phyloP scores from a whole-genome alignment of 768 basidiomycete species.

The Lactarius hatsudake region DNA sequence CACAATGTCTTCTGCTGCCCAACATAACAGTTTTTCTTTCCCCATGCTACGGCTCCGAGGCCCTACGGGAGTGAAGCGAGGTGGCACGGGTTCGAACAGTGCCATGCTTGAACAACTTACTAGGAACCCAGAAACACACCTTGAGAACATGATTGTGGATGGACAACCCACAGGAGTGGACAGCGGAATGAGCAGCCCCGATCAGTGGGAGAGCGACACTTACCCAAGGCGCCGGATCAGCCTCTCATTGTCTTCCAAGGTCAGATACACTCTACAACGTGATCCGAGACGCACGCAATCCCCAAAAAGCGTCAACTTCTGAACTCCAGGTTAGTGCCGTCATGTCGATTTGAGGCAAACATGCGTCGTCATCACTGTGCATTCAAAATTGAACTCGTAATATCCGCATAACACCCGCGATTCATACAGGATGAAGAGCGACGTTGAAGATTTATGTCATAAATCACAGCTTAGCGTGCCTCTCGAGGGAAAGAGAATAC shows the following conservation, averaged over 20 bases:
- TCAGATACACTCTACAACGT: constrained; percentile 25
- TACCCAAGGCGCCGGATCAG: constrained; percentile 24
- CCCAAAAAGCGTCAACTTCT: constrained; percentile 23
- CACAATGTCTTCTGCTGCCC: constrained; percentile 26
- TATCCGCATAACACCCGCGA: constrained; percentile 33
- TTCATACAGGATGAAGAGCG: constrained; percentile 31
- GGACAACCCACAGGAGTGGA: neutral
- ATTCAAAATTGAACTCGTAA: constrained; percentile 33
- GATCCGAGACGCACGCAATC: constrained; percentile 33
- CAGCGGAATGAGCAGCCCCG: constrained; percentile 11
- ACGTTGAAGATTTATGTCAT: constrained; percentile 23
- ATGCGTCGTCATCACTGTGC: constrained; percentile 33
- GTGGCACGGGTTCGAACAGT: constrained; percentile 15
- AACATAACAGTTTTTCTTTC: constrained; percentile 19
- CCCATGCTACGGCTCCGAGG: constrained; percentile 10
- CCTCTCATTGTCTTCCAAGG: constrained; percentile 17
- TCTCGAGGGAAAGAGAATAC: neutral
- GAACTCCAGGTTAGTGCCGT: neutral
- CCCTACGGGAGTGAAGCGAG: constrained; percentile 7
- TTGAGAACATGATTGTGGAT: constrained; percentile 1
- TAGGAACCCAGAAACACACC: constrained; percentile 9
- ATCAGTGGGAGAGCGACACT: neutral
- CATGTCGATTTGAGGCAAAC: constrained; percentile 5
- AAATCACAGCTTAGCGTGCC: neutral
- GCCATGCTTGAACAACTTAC: constrained; percentile 8